These are phyloP conservation scores for Eucalyptus victrix DNA, from an alignment of 345 rosid species.

Conservation along the genomic window DNA sequence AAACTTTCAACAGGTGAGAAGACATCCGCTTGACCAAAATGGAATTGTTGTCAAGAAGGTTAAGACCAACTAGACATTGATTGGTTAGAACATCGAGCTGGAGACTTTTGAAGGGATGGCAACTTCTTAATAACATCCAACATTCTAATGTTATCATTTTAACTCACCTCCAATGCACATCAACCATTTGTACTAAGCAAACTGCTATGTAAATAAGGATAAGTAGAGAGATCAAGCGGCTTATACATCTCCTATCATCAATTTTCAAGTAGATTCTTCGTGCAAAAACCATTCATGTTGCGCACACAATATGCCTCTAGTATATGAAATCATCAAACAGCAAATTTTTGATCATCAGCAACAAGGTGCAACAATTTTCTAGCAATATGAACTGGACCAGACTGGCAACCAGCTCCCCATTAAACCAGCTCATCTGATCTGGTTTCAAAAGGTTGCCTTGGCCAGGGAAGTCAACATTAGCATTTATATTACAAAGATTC, in stretches of 20 bases:
- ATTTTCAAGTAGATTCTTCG: background rate
- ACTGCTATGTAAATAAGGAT: background rate
- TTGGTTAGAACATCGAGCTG: background rate
- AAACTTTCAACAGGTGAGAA: background rate
- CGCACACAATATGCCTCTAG: background rate
- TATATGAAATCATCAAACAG: background rate
- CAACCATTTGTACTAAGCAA: background rate
- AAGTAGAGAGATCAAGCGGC: background rate
- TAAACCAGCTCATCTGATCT: background rate
- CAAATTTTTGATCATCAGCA: background rate
- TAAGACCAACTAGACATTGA: background rate
- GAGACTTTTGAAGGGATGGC: background rate
- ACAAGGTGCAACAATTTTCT: background rate
- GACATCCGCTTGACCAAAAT: background rate
- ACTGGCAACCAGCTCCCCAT: background rate
- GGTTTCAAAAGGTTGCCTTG: background rate
- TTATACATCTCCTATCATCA: background rate
- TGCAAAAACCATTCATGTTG: background rate
- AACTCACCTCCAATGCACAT: background rate
- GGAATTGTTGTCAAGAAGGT: background rate
- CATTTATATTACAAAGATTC: background rate
- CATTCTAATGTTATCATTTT: background rate
- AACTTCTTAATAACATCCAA: background rate
- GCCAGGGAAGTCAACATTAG: background rate
- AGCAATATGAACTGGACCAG: background rate